phyloP scores from a whole-genome alignment of 805 yeast species.

The Schizosaccharomyces lindneri region DNA sequence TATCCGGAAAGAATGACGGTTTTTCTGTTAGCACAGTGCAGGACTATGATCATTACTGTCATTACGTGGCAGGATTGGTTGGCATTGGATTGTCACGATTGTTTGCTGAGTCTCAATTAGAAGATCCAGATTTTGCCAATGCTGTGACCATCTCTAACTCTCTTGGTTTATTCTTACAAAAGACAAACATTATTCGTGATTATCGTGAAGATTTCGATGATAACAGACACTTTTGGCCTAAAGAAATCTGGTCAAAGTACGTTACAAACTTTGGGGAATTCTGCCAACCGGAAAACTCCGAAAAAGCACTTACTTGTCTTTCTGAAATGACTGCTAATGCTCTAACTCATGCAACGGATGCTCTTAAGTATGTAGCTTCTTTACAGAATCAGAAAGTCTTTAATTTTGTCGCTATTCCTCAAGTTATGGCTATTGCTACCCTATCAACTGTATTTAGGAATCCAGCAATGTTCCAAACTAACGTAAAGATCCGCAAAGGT shows the following conservation, averaged over 20 bases:
- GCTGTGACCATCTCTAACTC: slow-evolving; percentile 21
- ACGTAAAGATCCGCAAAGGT: slow-evolving; percentile 80
- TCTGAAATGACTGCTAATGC: slow-evolving; percentile 63
- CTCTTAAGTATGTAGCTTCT: slow-evolving; percentile 46
- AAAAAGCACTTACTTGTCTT: slow-evolving; percentile 46
- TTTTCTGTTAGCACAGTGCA: slow-evolving; percentile 54
- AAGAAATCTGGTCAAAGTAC: slow-evolving; percentile 73
- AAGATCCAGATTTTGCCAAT: slow-evolving; percentile 22
- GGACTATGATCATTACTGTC: slow-evolving; percentile 81
- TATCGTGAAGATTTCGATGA: slow-evolving; percentile 77
- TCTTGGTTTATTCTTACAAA: slow-evolving; percentile 89
- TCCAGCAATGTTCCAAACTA: slow-evolving; percentile 37
- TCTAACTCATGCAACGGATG: slow-evolving; percentile 51
- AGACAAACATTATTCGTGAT: slow-evolving; percentile 88
- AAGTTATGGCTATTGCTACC: slow-evolving; percentile 96
- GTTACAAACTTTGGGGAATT: slow-evolving; percentile 38
- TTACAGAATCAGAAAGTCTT: slow-evolving; percentile 62
- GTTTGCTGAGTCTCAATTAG: slow-evolving; percentile 51
- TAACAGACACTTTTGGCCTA: slow-evolving; percentile 89
- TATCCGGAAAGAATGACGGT: slow-evolving; percentile 49
- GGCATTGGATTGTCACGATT: slow-evolving; percentile 85
- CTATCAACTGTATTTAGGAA: slow-evolving; percentile 67
- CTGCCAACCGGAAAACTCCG: slow-evolving; percentile 21
- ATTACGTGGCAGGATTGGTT: slow-evolving; percentile 91
- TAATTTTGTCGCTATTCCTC: slow-evolving; percentile 91